A percentile compares a stretch with the other conserved stretches of the same genome.
Conservation (phyloP, 2,329 filamentous ascomycete species). For the Colletotrichum sp. region DNA sequence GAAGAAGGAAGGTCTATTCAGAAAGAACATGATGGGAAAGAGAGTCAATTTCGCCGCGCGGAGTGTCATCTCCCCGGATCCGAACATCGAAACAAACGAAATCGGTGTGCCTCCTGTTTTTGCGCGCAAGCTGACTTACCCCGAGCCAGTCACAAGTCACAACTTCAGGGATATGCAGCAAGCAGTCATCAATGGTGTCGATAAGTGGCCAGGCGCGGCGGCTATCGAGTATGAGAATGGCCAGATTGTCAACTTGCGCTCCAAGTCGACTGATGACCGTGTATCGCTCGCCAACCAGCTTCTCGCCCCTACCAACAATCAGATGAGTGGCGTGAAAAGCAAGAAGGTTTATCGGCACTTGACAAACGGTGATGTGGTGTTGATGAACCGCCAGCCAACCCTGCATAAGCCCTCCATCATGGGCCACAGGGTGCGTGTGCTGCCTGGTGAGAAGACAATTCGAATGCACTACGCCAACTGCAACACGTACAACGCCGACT, state of each 20-base stretch:
- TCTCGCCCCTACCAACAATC: constrained; percentile 79
- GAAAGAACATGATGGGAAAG: constrained; percentile 99
- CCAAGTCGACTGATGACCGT: constrained; percentile 87
- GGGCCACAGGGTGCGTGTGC: constrained; percentile 90
- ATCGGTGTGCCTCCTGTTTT: constrained; percentile 99
- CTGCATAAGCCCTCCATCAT: constrained; percentile 99
- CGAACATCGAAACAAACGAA: constrained; percentile 98
- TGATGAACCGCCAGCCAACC: constrained; percentile 99
- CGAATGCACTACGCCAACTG: constrained; percentile 99
- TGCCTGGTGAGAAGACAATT: constrained; percentile 95
- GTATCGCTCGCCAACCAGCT: constrained; percentile 91
- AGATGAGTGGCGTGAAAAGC: constrained; percentile 76
- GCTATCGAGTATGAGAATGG: constrained; percentile 97
- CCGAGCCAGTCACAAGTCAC: constrained; percentile 95
- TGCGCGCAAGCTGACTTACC: constrained; percentile 93
- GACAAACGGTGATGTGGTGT: constrained; percentile 93
- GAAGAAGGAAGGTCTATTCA: constrained; percentile 97
- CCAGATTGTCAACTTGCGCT: constrained; percentile 84
- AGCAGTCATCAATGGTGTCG: constrained; percentile 91
- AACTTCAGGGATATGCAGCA: constrained; percentile 97
- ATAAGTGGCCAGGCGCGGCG: constrained; percentile 92
- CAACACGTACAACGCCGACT: constrained; percentile 99
- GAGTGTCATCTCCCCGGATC: constrained; percentile 97
- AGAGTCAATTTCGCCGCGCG: constrained; percentile 98
- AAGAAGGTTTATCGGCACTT: constrained; percentile 98